Conservation (phyloP, 176 grass and related monocot species). For the Oryza officinalis region DNA sequence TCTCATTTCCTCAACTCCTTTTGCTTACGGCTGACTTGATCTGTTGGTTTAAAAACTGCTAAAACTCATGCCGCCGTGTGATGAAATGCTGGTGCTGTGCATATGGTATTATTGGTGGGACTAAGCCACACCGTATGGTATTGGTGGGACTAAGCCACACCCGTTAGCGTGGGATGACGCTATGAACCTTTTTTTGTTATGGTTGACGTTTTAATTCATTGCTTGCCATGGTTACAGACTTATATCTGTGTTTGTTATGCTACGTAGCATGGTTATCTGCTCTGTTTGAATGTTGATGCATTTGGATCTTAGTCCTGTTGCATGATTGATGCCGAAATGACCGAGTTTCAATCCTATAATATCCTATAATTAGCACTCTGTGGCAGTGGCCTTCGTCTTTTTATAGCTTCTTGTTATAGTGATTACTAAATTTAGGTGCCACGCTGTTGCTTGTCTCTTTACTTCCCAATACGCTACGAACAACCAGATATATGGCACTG, state of each 20-base stretch:
- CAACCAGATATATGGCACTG: neutral
- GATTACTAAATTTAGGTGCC: constrained; percentile 18
- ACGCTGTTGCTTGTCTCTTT: neutral
- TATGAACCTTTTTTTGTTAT: constrained; percentile 23
- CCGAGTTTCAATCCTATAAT: constrained; percentile 12
- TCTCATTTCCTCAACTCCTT: constrained; percentile 2
- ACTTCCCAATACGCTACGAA: neutral
- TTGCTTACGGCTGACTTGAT: constrained; percentile 10
- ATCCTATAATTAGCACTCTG: constrained; percentile 10
- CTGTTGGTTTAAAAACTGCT: neutral
- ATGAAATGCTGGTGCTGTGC: neutral
- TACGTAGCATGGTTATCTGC: constrained; percentile 5
- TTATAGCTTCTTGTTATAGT: constrained; percentile 30
- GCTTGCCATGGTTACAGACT: constrained; percentile 11
- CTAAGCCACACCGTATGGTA: neutral
- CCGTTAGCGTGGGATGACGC: neutral
- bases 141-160: neutral
- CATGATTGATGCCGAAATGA: neutral
- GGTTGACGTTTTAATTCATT: constrained; percentile 18
- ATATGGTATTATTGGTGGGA: constrained; percentile 13
- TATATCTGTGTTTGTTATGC: constrained; percentile 22
- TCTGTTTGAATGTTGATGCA: constrained; percentile 2
- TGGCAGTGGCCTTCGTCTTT: neutral
- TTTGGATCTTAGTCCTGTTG: neutral
- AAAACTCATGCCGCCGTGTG: neutral